Conservation (phyloP, 148 eudicot species). For the Spergularia bocconei region DNA sequence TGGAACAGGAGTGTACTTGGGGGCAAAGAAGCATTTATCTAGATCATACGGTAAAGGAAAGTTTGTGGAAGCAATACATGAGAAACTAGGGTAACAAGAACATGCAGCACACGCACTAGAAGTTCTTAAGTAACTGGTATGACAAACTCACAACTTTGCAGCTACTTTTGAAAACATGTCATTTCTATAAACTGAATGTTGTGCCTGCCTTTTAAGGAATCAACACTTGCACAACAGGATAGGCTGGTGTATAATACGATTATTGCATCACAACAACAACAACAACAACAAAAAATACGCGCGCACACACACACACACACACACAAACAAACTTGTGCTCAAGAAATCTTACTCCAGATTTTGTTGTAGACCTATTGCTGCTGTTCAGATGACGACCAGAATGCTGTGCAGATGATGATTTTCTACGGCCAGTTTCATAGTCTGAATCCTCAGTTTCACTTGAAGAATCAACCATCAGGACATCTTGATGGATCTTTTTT, state of each 20-base stretch:
- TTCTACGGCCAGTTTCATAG: conserved; percentile 21
- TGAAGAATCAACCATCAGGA: conserved; percentile 62
- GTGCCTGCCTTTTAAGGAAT: too few relatives aligned
- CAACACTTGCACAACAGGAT: too few relatives aligned
- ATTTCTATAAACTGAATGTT: background rate
- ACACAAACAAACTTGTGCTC: too few relatives aligned
- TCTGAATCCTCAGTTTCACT: conserved; percentile 57
- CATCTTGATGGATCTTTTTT: conserved; percentile 31
- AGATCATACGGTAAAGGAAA: background rate
- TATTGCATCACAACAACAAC: too few relatives aligned
- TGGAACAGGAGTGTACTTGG: background rate
- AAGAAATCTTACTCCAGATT: conserved; percentile 38
- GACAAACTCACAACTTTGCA: background rate
- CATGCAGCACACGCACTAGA: background rate
- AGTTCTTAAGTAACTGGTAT: background rate
- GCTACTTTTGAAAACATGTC: background rate
- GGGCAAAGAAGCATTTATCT: background rate
- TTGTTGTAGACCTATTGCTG: conserved; percentile 23
- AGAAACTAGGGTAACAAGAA: background rate
- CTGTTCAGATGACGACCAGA: conserved; percentile 15
- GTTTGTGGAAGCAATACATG: background rate
- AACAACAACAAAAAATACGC: too few relatives aligned
- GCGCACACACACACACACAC: too few relatives aligned
- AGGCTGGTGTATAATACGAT: too few relatives aligned
- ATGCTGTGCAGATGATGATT: conserved; percentile 28